These are phyloP conservation scores for Cordyceps cateniannulata DNA, from an alignment of 2,329 filamentous ascomycete genomes.

Conservation along the genomic window DNA sequence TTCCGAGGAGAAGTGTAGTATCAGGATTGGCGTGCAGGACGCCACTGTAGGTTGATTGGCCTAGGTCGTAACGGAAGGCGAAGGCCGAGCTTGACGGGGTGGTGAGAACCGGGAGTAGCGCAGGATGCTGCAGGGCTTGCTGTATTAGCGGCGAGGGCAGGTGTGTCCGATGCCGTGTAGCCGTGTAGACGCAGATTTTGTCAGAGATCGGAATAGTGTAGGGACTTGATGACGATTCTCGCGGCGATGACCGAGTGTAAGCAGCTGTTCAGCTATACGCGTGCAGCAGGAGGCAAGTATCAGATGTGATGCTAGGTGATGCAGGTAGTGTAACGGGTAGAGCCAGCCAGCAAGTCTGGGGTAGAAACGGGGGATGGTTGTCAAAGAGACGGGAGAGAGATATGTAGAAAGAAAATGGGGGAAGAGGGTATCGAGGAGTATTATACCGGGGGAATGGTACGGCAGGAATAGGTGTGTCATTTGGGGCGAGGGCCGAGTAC, in stretches of 20 bases:
- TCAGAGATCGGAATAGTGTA: not conserved
- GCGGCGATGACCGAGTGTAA: not conserved
- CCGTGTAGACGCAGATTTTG: not conserved
- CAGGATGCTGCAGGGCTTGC: not conserved
- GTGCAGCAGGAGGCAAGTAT: not conserved
- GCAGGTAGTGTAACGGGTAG: not conserved
- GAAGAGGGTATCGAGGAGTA: slow-evolving; percentile 9
- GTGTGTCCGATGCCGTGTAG: not conserved
- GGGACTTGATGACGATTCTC: not conserved
- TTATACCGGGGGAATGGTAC: not conserved
- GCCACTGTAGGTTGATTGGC: slow-evolving; percentile 3
- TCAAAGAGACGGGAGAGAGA: not conserved
- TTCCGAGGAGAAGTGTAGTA: not conserved
- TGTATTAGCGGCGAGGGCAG: not conserved
- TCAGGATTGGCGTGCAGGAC: not conserved
- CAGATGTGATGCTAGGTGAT: not conserved
- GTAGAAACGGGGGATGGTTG: not conserved
- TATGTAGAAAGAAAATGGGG: not conserved
- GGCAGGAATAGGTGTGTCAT: not conserved
- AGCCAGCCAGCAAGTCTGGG: not conserved
- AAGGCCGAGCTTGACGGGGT: not conserved
- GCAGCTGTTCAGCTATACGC: not conserved
- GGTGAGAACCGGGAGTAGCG: not conserved
- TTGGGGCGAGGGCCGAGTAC: not conserved
- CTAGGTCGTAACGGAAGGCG: not conserved